phyloP scores from a whole-genome alignment of 352 stramenopile genomes.

The Phytophthora sojae region DNA sequence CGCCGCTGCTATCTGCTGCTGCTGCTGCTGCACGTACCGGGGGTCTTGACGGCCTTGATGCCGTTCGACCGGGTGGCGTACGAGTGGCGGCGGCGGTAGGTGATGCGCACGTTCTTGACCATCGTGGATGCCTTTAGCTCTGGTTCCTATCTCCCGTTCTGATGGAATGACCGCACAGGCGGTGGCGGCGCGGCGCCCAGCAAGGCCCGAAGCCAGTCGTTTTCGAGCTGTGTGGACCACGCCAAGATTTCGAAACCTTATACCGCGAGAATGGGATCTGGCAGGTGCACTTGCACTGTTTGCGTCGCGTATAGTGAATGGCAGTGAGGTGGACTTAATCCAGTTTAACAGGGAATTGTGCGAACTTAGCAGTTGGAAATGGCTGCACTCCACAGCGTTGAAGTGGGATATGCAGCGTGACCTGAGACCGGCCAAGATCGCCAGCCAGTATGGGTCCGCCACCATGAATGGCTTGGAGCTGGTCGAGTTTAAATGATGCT shows the following conservation, averaged over 20 bases:
- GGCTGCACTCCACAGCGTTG: too few species aligned
- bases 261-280: not conserved
- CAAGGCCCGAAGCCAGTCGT: constrained; percentile 61
- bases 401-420: too few species aligned
- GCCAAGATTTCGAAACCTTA: not conserved
- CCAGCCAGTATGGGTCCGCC: too few species aligned
- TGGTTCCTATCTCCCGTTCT: constrained; percentile 77
- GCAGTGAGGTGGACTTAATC: not conserved
- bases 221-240: constrained; percentile 40
- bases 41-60: constrained; percentile 96
- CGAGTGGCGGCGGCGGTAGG: constrained; percentile 95
- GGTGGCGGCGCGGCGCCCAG: constrained; percentile 24
- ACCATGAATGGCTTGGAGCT: too few species aligned
- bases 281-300: not conserved
- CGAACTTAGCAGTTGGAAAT: not conserved
- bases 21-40: constrained; percentile 71
- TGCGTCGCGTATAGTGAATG: not conserved
- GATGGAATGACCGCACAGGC: constrained; percentile 55
- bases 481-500: too few species aligned
- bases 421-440: too few species aligned
- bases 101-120: constrained; percentile 96
- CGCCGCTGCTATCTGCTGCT: not conserved
- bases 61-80: constrained; percentile 97
- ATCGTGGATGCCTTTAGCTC: constrained; percentile 70
- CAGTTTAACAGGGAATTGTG: not conserved